These are phyloP conservation scores for Oryza glumipatula DNA, from an alignment of 176 grass and related monocot species.

Conservation along the genomic window DNA sequence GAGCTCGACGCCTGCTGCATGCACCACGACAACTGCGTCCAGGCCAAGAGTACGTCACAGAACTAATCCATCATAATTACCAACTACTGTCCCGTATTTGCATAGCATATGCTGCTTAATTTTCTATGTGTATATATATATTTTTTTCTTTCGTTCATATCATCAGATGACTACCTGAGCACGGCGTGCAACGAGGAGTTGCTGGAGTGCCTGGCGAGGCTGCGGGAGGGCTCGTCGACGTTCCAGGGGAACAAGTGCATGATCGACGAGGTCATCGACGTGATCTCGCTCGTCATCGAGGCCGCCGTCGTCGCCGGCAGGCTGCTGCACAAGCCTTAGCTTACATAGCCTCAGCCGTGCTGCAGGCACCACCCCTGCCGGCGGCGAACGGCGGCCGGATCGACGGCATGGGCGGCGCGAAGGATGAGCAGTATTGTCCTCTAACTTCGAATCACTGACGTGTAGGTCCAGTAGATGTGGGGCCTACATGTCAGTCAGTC, in stretches of 20 bases:
- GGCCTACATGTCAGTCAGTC: too few species aligned
- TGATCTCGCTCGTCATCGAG: constrained; percentile 73
- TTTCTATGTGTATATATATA: too few species aligned
- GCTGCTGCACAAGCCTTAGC: constrained; percentile 82
- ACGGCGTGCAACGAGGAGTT: constrained; percentile 73
- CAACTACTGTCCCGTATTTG: too few species aligned
- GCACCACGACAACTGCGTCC: constrained; percentile 85
- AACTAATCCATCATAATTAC: background rate
- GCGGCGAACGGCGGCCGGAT: too few species aligned
- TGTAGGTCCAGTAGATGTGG: too few species aligned
- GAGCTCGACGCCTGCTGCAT: constrained; percentile 95
- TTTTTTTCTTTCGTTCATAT: background rate
- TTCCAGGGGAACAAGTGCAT: constrained; percentile 87
- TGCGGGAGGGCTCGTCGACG: constrained; percentile 51
- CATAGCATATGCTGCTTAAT: background rate
- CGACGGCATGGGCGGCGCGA: background rate
- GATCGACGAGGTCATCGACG: constrained; percentile 87
- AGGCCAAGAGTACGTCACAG: constrained; percentile 54
- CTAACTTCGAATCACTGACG: too few species aligned
- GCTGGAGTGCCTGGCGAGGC: constrained; percentile 60
- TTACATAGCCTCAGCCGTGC: background rate
- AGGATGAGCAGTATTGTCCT: background rate
- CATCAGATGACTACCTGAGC: constrained; percentile 81
- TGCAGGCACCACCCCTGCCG: background rate
- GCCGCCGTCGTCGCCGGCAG: constrained; percentile 79